phyloP scores from a whole-genome alignment of 2,329 filamentous ascomycete genomes.

The Neodidymelliopsis sp. region DNA sequence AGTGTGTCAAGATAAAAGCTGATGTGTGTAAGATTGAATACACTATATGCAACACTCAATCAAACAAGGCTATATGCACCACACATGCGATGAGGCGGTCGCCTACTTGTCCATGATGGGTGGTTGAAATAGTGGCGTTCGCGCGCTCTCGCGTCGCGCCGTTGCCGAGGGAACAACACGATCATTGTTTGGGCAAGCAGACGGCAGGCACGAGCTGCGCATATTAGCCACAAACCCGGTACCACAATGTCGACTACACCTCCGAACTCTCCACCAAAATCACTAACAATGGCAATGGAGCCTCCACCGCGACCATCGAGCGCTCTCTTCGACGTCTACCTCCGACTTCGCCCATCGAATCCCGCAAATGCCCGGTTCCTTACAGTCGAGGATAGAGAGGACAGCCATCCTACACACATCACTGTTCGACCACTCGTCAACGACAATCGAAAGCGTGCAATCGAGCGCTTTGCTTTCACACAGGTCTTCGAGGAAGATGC shows the following conservation, averaged over 20 bases:
- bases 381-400: constrained; percentile 68
- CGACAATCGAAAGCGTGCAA: constrained; percentile 81
- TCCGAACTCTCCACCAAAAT: constrained; percentile 14
- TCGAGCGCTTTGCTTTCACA: constrained; percentile 95
- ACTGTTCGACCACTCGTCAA: constrained; percentile 71
- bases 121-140: neutral
- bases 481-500: constrained; percentile 89
- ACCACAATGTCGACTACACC: constrained; percentile 16
- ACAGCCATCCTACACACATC: constrained; percentile 56
- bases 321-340: constrained; percentile 87
- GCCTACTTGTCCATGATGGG: too few species aligned
- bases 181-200: constrained; percentile 16
- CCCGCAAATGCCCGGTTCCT: constrained; percentile 68
- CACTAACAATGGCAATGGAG: constrained; percentile 43
- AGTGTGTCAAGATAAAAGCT: too few species aligned
- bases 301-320: constrained; percentile 45
- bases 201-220: constrained; percentile 17
- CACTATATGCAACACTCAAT: too few species aligned
- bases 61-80: too few species aligned
- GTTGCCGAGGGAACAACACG: constrained; percentile 4
- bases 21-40: too few species aligned
- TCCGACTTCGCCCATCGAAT: constrained; percentile 70
- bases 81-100: too few species aligned
- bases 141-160: constrained; percentile 6
- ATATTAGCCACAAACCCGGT: constrained; percentile 7